phyloP scores from a whole-genome alignment of 768 basidiomycete species.

The Lentinula detonsa region DNA sequence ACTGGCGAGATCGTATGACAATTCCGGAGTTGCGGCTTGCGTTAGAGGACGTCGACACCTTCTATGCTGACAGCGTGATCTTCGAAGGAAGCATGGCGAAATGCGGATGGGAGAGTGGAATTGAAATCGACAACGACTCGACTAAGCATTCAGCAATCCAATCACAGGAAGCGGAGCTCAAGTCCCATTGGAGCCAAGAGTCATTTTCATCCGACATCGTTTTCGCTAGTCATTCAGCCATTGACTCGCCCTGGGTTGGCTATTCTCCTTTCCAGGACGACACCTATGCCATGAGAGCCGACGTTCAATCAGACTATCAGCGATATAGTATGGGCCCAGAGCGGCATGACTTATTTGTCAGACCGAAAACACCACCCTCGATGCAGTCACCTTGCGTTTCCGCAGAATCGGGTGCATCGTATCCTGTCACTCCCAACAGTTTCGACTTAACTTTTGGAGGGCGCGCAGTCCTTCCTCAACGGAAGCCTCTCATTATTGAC shows the following conservation, averaged over 20 bases:
- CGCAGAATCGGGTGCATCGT: conserved; percentile 31
- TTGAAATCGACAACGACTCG: conserved; percentile 62
- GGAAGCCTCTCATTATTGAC: conserved; percentile 49
- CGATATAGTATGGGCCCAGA: conserved; percentile 30
- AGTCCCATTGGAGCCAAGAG: conserved; percentile 60
- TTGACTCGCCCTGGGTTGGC: conserved; percentile 34
- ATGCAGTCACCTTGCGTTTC: conserved; percentile 31
- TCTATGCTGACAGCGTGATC: conserved; percentile 70
- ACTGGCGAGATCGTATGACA: conserved; percentile 55
- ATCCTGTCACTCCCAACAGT: conserved; percentile 55
- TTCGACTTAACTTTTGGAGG: conserved; percentile 34
- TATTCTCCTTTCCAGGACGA: conserved; percentile 22
- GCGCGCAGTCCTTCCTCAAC: conserved; percentile 23
- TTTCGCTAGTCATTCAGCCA: conserved; percentile 33
- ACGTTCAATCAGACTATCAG: conserved; percentile 53
- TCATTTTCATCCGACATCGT: conserved; percentile 38
- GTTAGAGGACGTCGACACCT: conserved; percentile 50
- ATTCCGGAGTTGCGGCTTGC: conserved; percentile 49
- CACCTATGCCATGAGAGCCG: conserved; percentile 43
- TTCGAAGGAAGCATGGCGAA: conserved; percentile 80
- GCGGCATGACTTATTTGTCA: conserved; percentile 35
- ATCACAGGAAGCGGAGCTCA: conserved; percentile 22
- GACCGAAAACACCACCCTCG: conserved; percentile 42
- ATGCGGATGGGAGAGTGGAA: conserved; percentile 72
- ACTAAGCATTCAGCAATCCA: conserved; percentile 34